Conservation (phyloP, 441 rosid species). For the Biscutella laevigata region DNA sequence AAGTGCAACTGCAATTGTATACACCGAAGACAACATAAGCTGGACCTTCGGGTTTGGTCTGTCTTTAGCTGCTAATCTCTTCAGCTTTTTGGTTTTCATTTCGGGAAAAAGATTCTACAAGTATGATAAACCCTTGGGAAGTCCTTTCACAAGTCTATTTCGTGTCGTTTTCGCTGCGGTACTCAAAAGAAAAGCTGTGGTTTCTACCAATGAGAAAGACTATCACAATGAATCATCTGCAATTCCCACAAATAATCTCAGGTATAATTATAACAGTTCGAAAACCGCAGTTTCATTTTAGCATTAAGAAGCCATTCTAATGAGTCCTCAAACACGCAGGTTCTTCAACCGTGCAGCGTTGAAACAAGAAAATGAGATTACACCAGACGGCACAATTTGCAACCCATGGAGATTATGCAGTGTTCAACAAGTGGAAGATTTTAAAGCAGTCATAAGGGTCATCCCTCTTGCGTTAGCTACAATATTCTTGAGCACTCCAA, state of each 20-base stretch:
- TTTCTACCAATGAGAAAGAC: slow-evolving; percentile 22
- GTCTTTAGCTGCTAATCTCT: slow-evolving; percentile 19
- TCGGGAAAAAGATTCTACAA: slow-evolving; percentile 33
- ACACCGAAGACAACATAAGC: slow-evolving; percentile 36
- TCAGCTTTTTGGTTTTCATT: slow-evolving; percentile 26
- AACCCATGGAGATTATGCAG: slow-evolving; percentile 42
- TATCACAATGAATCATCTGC: slow-evolving; percentile 19
- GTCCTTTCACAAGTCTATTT: slow-evolving; percentile 31
- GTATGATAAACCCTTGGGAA: slow-evolving; percentile 31
- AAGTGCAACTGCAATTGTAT: slow-evolving; percentile 29
- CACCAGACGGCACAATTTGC: slow-evolving; percentile 18
- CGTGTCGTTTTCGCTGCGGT: slow-evolving; percentile 31
- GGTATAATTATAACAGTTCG: slow-evolving; percentile 8
- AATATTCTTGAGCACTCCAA: slow-evolving; percentile 31
- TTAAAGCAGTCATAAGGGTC: slow-evolving; percentile 40
- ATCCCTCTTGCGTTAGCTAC: slow-evolving; percentile 37
- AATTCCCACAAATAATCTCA: slow-evolving; percentile 22
- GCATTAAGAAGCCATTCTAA: background rate
- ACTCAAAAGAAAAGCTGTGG: slow-evolving; percentile 27
- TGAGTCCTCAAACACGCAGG: slow-evolving; percentile 19
- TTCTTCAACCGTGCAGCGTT: slow-evolving; percentile 49
- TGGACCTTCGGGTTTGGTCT: slow-evolving; percentile 38
- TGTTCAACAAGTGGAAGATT: slow-evolving; percentile 53
- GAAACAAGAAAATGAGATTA: slow-evolving; percentile 23
- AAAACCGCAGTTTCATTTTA: background rate